Evolutionary conservation across 306 rosid species (phyloP).

Genomic region (Glycyrrhiza uralensis): DNA sequence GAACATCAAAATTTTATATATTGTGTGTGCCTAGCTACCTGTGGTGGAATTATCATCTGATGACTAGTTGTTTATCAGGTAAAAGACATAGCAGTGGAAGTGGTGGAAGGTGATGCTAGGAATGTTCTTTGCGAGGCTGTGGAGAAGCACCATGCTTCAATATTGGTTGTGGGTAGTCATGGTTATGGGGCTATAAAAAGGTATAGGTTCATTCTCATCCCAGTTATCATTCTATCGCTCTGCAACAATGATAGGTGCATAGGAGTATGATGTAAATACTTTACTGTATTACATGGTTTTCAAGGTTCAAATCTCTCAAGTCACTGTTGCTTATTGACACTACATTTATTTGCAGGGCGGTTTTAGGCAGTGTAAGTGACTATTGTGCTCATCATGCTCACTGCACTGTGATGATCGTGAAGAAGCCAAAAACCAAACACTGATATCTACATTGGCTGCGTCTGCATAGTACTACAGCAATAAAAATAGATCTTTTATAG

Average conservation of each 20-base stretch:
- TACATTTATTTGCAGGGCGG: conserved; percentile 51
- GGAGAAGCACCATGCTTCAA: conserved; percentile 66
- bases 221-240: not conserved
- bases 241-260: not conserved
- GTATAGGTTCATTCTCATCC: conserved; percentile 19
- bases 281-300: not conserved
- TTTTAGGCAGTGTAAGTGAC: conserved; percentile 81
- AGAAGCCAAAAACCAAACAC: conserved; percentile 64
- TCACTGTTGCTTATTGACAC: not conserved
- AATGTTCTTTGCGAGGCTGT: conserved; percentile 73
- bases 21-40: not conserved
- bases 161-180: conserved; percentile 74
- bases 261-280: not conserved
- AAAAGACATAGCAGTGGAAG: conserved; percentile 39
- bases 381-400: conserved; percentile 77
- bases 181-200: conserved; percentile 79
- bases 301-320: not conserved
- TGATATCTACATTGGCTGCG: not conserved
- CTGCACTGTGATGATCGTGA: conserved; percentile 75
- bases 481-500: not conserved
- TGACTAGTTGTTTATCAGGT: conserved; percentile 33
- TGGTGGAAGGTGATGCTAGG: conserved; percentile 71
- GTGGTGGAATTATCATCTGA: not conserved
- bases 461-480: not conserved
- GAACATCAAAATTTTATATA: not conserved